Percentiles rank a stretch among this genome's conserved stretches.
Evolutionary conservation across 257 asterid genomes (phyloP).

Genomic region (Ocimum tenuiflorum): DNA sequence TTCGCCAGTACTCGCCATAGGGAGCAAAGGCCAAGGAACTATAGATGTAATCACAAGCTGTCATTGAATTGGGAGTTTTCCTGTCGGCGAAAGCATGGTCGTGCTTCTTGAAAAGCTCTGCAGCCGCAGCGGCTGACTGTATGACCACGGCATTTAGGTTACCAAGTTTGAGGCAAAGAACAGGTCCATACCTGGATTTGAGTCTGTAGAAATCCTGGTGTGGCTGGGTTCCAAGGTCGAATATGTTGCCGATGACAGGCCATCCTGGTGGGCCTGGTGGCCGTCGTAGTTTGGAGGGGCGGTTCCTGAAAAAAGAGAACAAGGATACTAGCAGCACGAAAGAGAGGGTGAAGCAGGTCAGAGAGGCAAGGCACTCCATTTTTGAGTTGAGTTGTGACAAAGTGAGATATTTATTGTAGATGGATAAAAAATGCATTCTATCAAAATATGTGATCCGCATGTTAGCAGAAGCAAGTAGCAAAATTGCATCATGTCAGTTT

Average conservation of each 20-base stretch:
- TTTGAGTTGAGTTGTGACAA: background rate
- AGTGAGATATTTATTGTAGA: background rate
- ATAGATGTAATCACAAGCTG: slow-evolving; percentile 21
- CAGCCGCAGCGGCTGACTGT: slow-evolving; percentile 28
- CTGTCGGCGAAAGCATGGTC: slow-evolving; percentile 31
- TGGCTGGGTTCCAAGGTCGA: slow-evolving; percentile 29
- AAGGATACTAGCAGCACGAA: background rate
- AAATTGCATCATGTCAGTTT: no score
- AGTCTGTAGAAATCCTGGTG: slow-evolving; percentile 23
- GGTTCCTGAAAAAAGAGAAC: background rate
- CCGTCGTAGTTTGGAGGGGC: background rate
- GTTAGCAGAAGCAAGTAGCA: no score
- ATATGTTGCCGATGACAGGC: slow-evolving; percentile 40
- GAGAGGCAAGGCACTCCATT: slow-evolving; percentile 13
- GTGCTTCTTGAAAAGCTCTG: slow-evolving; percentile 39
- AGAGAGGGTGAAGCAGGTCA: slow-evolving; percentile 2
- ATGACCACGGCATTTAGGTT: slow-evolving; percentile 23
- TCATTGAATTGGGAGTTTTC: slow-evolving; percentile 16
- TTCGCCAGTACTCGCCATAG: slow-evolving; percentile 35
- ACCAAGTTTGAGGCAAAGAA: slow-evolving; percentile 37
- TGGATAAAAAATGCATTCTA: background rate
- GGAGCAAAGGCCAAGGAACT: slow-evolving; percentile 26
- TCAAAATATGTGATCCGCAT: no score
- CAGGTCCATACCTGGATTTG: slow-evolving; percentile 26
- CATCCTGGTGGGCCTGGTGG: slow-evolving; percentile 45